phyloP scores from a whole-genome alignment of 768 basidiomycete species.

The Naganishia vaughanmartiniae region DNA sequence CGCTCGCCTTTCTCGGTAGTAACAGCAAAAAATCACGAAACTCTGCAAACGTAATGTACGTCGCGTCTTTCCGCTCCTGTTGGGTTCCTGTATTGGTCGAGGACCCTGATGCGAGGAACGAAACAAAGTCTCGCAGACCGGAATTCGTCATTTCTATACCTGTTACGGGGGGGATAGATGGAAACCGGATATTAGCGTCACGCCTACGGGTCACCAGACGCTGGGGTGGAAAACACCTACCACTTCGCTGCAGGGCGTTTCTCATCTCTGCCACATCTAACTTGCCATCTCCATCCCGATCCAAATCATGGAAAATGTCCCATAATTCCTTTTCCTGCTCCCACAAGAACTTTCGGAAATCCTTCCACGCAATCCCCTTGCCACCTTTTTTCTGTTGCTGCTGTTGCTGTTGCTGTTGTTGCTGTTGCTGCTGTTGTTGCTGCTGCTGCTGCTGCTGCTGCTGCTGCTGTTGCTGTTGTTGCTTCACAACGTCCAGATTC shows the following conservation, averaged over 20 bases:
- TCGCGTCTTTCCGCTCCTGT: slow-evolving; percentile 54
- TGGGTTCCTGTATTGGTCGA: slow-evolving; percentile 13
- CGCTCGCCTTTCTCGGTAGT: slow-evolving; percentile 73
- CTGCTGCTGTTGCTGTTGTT: slow-evolving; percentile 13
- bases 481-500: neutral
- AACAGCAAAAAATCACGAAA: slow-evolving; percentile 88
- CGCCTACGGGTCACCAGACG: neutral
- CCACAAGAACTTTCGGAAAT: slow-evolving; percentile 51
- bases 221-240: slow-evolving; percentile 53
- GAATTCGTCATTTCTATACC: slow-evolving; percentile 69
- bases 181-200: neutral
- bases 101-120: slow-evolving; percentile 63
- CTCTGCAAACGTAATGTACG: slow-evolving; percentile 72
- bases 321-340: slow-evolving; percentile 66
- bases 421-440: slow-evolving; percentile 15
- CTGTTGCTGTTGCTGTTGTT: slow-evolving; percentile 32
- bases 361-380: slow-evolving; percentile 50
- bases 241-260: slow-evolving; percentile 68
- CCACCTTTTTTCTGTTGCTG: slow-evolving; percentile 23
- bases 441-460: neutral
- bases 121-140: slow-evolving; percentile 78
- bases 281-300: slow-evolving; percentile 81
- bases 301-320: slow-evolving; percentile 87
- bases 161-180: slow-evolving; percentile 49
- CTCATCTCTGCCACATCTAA: slow-evolving; percentile 67